Base-by-base conservation (phyloP, 345 rosid genomes). In the Syzygium grande region DNA sequence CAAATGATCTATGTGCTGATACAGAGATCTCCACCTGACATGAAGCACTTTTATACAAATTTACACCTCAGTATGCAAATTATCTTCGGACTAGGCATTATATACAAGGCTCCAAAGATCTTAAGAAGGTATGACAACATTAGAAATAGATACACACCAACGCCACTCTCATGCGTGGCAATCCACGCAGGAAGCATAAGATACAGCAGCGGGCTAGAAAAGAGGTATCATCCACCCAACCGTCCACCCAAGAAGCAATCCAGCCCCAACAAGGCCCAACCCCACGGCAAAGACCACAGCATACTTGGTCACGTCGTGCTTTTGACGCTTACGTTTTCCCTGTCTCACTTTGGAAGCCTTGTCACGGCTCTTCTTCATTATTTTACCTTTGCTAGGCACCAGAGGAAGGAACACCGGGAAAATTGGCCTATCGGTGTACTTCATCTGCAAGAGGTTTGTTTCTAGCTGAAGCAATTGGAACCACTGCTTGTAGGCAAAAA, bases 181-280 rank as follows among this genome's bases (percentile, higher is more conserved):
- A 86, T 87, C 88, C 79, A 29, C 16, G 79, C 88, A 85, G 83
- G 68, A 51, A 55, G 86, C 29, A 38, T 59, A 34, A 29, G 84
- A 52, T 87, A 88, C 19, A 21, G 46, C 87, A 49, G 87, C 22
- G 54, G 46, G 43, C 88, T 88, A 95, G 88, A 92, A 93, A 21
- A 87, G 85, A 41, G 96, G 94, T 86, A 96, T 52, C 93, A 98
- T 91, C 97, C 99, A 96, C n/a, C 99, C 99, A 43, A 94, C 94
- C 4, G 99, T 98, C 99, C 99, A 98, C 85, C 99, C 99, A 38
- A 96, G 92, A 15, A 98, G 94, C 93, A 98, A 93, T 61, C 99
- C 99, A 52, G 99, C 98, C 68, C 98, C 97, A 85, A 95, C 99
- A 65, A 98, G 96, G 91, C 99, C 91, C 91, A 96, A 91, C 38